phyloP scores from a whole-genome alignment of 2,329 filamentous ascomycete genomes.

The Immersiporthe knoxdaviesiana region DNA sequence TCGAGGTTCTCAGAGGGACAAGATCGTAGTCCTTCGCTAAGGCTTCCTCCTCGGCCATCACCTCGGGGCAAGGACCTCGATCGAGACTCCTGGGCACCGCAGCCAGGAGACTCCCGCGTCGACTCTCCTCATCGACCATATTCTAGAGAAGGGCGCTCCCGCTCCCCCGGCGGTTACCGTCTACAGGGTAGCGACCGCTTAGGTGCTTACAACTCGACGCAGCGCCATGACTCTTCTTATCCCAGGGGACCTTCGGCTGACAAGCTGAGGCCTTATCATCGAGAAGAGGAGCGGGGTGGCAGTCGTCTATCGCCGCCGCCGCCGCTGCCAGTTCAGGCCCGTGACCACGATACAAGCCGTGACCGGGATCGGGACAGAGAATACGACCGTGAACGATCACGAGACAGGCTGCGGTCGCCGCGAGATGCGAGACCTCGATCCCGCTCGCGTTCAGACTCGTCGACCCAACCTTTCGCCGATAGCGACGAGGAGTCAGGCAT shows the following conservation, averaged over 20 bases:
- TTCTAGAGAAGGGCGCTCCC: constrained; percentile 22
- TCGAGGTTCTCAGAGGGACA: constrained; percentile 8
- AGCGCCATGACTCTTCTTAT: constrained; percentile 29
- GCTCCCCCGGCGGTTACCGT: constrained; percentile 23
- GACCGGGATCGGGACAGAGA: constrained; percentile 6
- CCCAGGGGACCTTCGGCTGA: constrained; percentile 24
- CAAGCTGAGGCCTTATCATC: constrained; percentile 15
- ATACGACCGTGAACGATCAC: neutral
- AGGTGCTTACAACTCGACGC: constrained; percentile 21
- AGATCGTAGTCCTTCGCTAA: constrained; percentile 20
- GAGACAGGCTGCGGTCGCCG: constrained; percentile 4
- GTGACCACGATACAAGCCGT: constrained; percentile 16
- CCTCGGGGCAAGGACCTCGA: constrained; percentile 12
- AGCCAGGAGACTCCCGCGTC: constrained; percentile 17
- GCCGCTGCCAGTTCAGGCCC: constrained; percentile 12
- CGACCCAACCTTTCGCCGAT: constrained; percentile 9
- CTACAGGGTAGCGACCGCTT: constrained; percentile 18
- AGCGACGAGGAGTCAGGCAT: constrained; percentile 28
- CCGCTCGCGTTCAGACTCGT: constrained; percentile 13
- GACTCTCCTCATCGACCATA: constrained; percentile 20
- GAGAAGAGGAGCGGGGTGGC: constrained; percentile 14
- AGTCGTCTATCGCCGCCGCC: constrained; percentile 24
- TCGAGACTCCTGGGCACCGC: constrained; percentile 17
- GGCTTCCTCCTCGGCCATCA: constrained; percentile 20
- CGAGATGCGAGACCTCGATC: neutral